Evolutionary conservation across 2,329 filamentous ascomycete species (phyloP).

Genomic region (Thielaviopsis musarum): DNA sequence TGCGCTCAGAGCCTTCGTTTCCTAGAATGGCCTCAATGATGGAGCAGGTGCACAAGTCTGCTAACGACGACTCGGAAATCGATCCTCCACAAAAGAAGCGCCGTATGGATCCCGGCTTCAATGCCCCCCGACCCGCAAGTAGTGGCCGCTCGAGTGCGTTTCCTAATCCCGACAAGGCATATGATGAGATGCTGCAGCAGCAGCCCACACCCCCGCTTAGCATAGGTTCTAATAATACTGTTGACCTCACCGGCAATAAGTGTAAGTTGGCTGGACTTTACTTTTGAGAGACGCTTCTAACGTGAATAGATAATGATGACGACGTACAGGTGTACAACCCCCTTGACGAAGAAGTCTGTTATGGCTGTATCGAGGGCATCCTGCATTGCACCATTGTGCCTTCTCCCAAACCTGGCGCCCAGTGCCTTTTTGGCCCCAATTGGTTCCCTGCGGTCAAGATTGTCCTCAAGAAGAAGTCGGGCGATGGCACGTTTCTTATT

Average conservation of each 20-base stretch:
- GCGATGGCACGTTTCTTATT: constrained; percentile 42
- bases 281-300: constrained; percentile 14
- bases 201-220: background rate
- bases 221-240: constrained; percentile 24
- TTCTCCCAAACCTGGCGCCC: constrained; percentile 45
- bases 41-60: constrained; percentile 1
- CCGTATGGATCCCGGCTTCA: constrained; percentile 5
- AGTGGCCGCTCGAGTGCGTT: background rate
- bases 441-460: constrained; percentile 65
- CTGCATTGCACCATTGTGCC: constrained; percentile 55
- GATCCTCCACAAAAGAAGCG: constrained; percentile 10
- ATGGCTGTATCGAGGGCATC: constrained; percentile 55
- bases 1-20: constrained; percentile 11
- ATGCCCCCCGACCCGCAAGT: constrained; percentile 3
- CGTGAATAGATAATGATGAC: constrained; percentile 36
- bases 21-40: constrained; percentile 5
- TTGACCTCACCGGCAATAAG: constrained; percentile 41
- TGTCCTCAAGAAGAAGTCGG: constrained; percentile 41
- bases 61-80: constrained; percentile 2
- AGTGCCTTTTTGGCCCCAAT: constrained; percentile 37
- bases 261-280: constrained; percentile 13
- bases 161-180: background rate
- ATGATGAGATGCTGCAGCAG: background rate
- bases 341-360: constrained; percentile 58
- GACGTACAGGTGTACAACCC: constrained; percentile 40